These are phyloP conservation scores for Exophiala xenobiotica DNA, from an alignment of 2,329 filamentous ascomycete species.

Conservation along the genomic window DNA sequence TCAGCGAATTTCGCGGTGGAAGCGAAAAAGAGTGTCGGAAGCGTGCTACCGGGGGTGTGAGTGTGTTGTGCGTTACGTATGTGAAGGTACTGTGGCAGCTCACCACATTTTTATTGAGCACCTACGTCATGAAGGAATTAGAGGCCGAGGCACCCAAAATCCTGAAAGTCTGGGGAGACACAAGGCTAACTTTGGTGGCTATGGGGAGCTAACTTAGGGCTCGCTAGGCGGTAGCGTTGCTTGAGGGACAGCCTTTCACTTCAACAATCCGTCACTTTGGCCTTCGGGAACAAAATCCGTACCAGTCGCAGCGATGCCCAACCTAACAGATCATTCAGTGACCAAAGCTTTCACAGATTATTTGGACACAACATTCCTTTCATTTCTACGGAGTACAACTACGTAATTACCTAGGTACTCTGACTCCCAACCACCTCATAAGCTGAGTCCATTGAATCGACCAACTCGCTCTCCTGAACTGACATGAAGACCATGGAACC, in stretches of 20 bases:
- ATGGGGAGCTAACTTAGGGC: too few relatives aligned
- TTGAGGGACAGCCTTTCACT: not conserved
- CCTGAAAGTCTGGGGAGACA: too few relatives aligned
- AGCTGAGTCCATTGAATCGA: conserved; percentile 15
- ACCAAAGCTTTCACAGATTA: not conserved
- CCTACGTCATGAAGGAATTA: too few relatives aligned
- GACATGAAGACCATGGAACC: conserved; percentile 50
- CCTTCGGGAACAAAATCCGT: not conserved
- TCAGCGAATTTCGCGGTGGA: not conserved
- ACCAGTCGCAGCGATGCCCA: not conserved
- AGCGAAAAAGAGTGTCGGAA: not conserved
- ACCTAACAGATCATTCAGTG: not conserved
- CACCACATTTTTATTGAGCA: too few relatives aligned
- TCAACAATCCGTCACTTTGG: not conserved
- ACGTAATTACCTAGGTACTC: not conserved
- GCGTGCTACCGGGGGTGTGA: not conserved
- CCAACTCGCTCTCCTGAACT: conserved; percentile 5
- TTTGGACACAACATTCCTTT: too few relatives aligned
- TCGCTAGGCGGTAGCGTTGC: too few relatives aligned
- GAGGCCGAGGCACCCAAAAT: too few relatives aligned
- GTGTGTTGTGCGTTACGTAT: not conserved
- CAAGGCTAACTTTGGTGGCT: too few relatives aligned
- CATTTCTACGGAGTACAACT: too few relatives aligned
- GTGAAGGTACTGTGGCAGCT: too few relatives aligned
- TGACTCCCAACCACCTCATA: too few relatives aligned